A percentile compares a stretch with the other conserved stretches of the same genome.
Conservation (phyloP, 495 filamentous ascomycete genomes). For the Ramalina peruviana region DNA sequence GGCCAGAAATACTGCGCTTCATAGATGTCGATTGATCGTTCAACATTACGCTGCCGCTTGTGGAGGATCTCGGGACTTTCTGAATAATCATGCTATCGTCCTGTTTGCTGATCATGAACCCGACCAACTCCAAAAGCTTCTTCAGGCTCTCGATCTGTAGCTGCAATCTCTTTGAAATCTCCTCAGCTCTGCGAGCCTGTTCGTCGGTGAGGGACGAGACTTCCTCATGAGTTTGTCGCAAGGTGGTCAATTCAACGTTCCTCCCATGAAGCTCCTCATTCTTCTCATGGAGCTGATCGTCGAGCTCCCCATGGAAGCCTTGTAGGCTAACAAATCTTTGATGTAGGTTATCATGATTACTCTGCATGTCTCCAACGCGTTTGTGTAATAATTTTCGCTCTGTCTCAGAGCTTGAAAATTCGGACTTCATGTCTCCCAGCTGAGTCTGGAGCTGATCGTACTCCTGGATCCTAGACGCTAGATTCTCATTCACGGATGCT, state of each 20-base stretch:
- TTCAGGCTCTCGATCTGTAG: slow-evolving; percentile 62
- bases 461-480: slow-evolving; percentile 44
- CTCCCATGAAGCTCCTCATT: slow-evolving; percentile 43
- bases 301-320: slow-evolving; percentile 26
- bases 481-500: slow-evolving; percentile 25
- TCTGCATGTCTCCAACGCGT: slow-evolving; percentile 53
- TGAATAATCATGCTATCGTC: slow-evolving; percentile 65
- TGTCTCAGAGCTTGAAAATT: slow-evolving; percentile 14
- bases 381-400: slow-evolving; percentile 40
- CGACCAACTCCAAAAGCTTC: slow-evolving; percentile 69
- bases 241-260: slow-evolving; percentile 39
- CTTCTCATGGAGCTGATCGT: slow-evolving; percentile 36
- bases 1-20: slow-evolving; percentile 21
- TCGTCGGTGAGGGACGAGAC: slow-evolving; percentile 36
- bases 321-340: slow-evolving; percentile 40
- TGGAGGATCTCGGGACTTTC: slow-evolving; percentile 50
- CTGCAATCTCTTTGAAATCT: slow-evolving; percentile 69
- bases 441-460: slow-evolving; percentile 44
- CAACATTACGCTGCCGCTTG: slow-evolving; percentile 47
- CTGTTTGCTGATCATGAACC: slow-evolving; percentile 63
- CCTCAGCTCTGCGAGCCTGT: slow-evolving; percentile 55
- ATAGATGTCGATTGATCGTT: slow-evolving; percentile 43
- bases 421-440: slow-evolving; percentile 32
- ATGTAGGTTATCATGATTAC: slow-evolving; percentile 49
- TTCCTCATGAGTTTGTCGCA: slow-evolving; percentile 30